Conservation (phyloP, 2,329 filamentous ascomycete species). For the Simplicillium sp. region DNA sequence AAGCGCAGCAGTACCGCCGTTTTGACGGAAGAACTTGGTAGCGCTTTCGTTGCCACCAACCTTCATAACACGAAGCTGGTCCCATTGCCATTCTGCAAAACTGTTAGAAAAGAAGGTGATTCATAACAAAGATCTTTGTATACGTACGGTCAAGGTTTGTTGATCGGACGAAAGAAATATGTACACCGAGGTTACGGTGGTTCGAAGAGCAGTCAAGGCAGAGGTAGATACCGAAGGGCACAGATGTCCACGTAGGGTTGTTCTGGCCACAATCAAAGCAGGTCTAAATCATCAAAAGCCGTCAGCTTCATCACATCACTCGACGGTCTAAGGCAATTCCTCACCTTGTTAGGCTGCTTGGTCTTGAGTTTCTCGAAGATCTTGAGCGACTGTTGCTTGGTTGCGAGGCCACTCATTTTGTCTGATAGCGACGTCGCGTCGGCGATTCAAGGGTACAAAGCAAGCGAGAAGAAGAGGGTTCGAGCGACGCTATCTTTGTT, state of each 20-base stretch:
- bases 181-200: slow-evolving; percentile 94
- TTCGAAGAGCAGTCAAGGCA: slow-evolving; percentile 97
- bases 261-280: slow-evolving; percentile 98
- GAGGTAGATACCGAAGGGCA: slow-evolving; percentile 93
- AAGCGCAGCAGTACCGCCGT: slow-evolving; percentile 86
- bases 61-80: slow-evolving; percentile 95
- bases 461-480: not conserved
- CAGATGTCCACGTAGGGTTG: slow-evolving; percentile 97
- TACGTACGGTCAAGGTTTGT: slow-evolving; percentile 93
- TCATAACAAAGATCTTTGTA: slow-evolving; percentile 1
- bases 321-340: slow-evolving; percentile 13
- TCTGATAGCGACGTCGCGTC: slow-evolving; percentile 6
- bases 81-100: slow-evolving; percentile 93
- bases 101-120: not conserved
- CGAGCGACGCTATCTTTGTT: not conserved
- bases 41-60: slow-evolving; percentile 96
- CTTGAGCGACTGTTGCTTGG: slow-evolving; percentile 91
- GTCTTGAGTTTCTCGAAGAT: slow-evolving; percentile 96
- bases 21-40: slow-evolving; percentile 95
- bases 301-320: not conserved
- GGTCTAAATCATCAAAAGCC: slow-evolving; percentile 44
- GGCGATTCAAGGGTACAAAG: not conserved
- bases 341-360: slow-evolving; percentile 89
- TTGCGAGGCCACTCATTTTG: slow-evolving; percentile 61
- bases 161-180: slow-evolving; percentile 97